Evolutionary conservation across 2,329 filamentous ascomycete genomes (phyloP), one percentile per base, ranked within the genome.

Genomic region (Pseudopithomyces chartarum): DNA sequence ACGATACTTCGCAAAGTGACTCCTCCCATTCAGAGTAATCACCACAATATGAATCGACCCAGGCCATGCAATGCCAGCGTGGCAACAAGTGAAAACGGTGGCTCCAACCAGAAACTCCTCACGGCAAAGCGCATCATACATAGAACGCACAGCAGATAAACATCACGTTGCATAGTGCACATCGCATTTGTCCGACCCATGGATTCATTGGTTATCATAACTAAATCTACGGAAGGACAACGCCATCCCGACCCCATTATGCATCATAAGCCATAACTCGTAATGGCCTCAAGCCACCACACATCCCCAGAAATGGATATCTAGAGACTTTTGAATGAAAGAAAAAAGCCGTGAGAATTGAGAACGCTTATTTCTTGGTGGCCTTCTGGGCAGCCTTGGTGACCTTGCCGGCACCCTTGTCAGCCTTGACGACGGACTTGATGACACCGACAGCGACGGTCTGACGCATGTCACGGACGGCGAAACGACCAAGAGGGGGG

Each of bases 401-500:
- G 73, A 82, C 80, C 78, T 82, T 82, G 58, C 79, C 79, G 43
- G 78, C 76, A 65, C 61, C 72, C 78, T 81, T 81, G 68, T 80
- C 78, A 59, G 71, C 64, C 77, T 81, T 81, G 65, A 56, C 74
- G 57, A 79, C 76, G 60, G 71, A 75, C 88, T 97, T 97, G 87
- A 96, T 94, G 83, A 96, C 91, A 89, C 92, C 91, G 82, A 96
- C 91, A 70, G 91, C 91, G 72, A 95, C 90, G 81, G 90, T 94
- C 62, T 76, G 73, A 69, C 73, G 72, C 93, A 97, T 97, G 85
- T 97, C 94, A 90, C 94, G 94, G 87, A 99, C 95, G 82, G 95
- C 95, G 88, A 99, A 99, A 90, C 95, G 94, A 82, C 95, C 95
- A 76, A 99, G 92, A 82, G 95, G 95, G 78, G 95, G 94, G 88